phyloP scores from a whole-genome alignment of 2,329 filamentous ascomycete species.

The Monosporascus sp. region DNA sequence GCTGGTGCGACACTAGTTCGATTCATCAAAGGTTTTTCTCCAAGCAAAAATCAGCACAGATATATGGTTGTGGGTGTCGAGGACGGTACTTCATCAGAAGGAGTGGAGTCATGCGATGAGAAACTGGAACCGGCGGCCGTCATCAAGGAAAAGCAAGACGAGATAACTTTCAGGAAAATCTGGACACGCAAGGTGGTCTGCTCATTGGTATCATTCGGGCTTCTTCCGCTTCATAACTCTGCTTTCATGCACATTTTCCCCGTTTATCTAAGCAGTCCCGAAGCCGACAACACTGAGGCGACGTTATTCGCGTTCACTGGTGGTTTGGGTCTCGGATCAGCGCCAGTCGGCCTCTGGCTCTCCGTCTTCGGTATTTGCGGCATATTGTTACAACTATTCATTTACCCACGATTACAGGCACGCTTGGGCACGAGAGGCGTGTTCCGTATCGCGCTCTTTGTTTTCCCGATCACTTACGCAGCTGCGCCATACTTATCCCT shows the following conservation, averaged over 20 bases:
- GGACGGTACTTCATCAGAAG: conserved; percentile 12
- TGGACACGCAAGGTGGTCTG: conserved; percentile 29
- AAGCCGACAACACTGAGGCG: conserved; percentile 35
- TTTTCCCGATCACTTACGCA: conserved; percentile 56
- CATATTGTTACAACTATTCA: conserved; percentile 55
- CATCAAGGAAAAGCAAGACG: conserved; percentile 1
- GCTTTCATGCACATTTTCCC: conserved; percentile 61
- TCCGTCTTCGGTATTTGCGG: conserved; percentile 57
- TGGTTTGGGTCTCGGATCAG: conserved; percentile 47
- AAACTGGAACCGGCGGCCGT: conserved; percentile 8
- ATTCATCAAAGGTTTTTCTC: conserved; percentile 7
- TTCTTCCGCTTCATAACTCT: conserved; percentile 59
- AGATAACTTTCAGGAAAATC: conserved; percentile 15
- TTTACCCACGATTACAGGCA: conserved; percentile 55
- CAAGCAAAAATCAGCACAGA: conserved; percentile 2
- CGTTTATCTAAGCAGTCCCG: conserved; percentile 54
- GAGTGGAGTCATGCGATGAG: conserved; percentile 5
- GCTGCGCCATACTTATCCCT: conserved; percentile 57
- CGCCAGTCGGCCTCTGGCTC: conserved; percentile 37
- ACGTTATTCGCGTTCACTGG: conserved; percentile 49
- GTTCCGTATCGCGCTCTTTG: conserved; percentile 51
- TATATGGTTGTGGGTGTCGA: conserved; percentile 13
- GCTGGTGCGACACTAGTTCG: conserved; percentile 9
- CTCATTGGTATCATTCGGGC: conserved; percentile 30
- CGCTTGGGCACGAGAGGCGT: conserved; percentile 55